These are phyloP conservation scores for Phlebiopsis flavidoalba DNA, from an alignment of 768 basidiomycete species.

Conservation along the genomic window DNA sequence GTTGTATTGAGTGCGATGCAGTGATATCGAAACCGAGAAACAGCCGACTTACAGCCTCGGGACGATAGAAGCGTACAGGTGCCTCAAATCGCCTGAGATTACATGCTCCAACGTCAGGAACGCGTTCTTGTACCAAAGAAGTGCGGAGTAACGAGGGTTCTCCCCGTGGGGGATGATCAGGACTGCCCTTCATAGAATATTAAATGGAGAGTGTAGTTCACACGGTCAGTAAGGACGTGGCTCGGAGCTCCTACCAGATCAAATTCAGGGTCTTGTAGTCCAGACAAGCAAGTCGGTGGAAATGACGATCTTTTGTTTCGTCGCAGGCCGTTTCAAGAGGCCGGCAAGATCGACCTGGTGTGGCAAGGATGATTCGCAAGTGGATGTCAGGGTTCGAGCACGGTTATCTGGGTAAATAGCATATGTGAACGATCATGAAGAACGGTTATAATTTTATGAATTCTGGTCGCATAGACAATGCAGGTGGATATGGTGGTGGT, in stretches of 20 bases:
- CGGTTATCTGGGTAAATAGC: no score
- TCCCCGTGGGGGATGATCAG: background rate
- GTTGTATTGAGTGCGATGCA: background rate
- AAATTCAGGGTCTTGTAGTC: background rate
- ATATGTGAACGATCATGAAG: no score
- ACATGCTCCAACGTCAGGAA: background rate
- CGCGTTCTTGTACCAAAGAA: background rate
- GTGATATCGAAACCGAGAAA: constrained; percentile 4
- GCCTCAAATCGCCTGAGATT: background rate
- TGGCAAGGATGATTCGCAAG: no score
- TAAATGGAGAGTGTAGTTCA: background rate
- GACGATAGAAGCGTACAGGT: background rate
- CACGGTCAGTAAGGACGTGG: background rate
- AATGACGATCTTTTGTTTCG: background rate
- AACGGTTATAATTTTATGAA: no score
- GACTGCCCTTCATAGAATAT: background rate
- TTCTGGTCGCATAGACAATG: background rate
- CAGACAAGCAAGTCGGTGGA: background rate
- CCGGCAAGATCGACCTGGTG: no score
- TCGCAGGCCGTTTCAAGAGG: background rate
- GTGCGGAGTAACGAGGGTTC: background rate
- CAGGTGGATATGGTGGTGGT: background rate
- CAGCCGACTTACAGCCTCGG: constrained; percentile 13
- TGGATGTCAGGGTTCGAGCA: no score
- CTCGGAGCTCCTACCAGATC: background rate